Evolutionary conservation across 176 grass and related monocot species (phyloP), one percentile per base, ranked within the genome.

Genomic region (Juncus inflexus): DNA sequence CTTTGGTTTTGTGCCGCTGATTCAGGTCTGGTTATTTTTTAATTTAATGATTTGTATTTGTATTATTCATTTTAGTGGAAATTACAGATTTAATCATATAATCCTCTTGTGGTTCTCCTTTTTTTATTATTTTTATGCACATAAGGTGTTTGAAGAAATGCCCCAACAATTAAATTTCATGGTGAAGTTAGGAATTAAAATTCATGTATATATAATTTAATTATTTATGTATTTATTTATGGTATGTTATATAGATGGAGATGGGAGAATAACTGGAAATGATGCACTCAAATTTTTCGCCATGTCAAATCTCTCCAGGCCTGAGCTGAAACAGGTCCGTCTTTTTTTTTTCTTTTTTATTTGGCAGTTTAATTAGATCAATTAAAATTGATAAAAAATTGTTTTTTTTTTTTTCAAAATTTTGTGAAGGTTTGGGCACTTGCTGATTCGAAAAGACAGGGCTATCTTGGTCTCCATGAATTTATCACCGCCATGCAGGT

Each of bases 211-310:
- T 28, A 28, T 28, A 28, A 28, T 28, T 28, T 28, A 28, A 28
- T 28, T 28, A 28, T 28, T 28, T 28, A 28, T 1, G 19, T 52
- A 52, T 58, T 12, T 37, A 15, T 75, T 54, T 9, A 52, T 57
- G 42, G 13, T 47, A 7, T 55, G 15, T 39, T 16, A 12, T 60
- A 39, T 52, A 83, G 94, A 97, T 60, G 85, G 77, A 3, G 87
- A 97, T 54, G 87, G 92, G 2, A 87, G 87, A 3, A 71, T 91
- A 15, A 86, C 82, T n/a, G 85, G 92, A 69, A 83, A 62, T 4
- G 88, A 97, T 40, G 88, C 92, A 16, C 79, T 97, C 80, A 89
- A 83, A 77, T 91, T 86, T 80, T 91, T 97, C 75, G 80, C 83
- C 15, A 91, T 86, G 88, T 97, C 87, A 40, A 89, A 84, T 28